Percentiles rank a stretch among this genome's conserved stretches.
Conservation (phyloP, 2,329 filamentous ascomycete genomes). For the Teratosphaeriaceae sp. region DNA sequence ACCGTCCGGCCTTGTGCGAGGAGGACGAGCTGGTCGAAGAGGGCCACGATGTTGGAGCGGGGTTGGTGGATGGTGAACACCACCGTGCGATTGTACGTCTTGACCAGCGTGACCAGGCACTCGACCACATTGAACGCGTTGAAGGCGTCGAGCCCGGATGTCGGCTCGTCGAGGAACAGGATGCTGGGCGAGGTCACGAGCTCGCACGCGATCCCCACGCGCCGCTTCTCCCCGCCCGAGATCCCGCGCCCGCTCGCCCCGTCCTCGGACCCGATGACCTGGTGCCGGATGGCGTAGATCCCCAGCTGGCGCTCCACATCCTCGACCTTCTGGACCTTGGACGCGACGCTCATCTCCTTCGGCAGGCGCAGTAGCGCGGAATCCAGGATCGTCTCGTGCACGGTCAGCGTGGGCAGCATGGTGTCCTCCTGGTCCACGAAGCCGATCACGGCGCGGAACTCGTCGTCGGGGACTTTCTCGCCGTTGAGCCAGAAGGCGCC, state of each 20-base stretch:
- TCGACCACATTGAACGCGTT: constrained; percentile 99
- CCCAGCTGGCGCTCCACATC: constrained; percentile 96
- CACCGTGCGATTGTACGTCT: constrained; percentile 93
- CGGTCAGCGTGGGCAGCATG: constrained; percentile 89
- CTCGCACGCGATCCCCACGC: constrained; percentile 95
- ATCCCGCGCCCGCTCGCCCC: constrained; percentile 90
- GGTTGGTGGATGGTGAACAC: constrained; percentile 99
- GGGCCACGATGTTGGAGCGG: constrained; percentile 92
- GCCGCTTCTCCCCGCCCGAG: constrained; percentile 91
- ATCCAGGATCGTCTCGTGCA: constrained; percentile 95
- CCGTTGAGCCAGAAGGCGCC: constrained; percentile 93
- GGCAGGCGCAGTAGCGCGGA: constrained; percentile 90
- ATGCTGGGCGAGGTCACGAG: constrained; percentile 96
- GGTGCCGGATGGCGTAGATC: constrained; percentile 89
- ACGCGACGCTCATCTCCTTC: constrained; percentile 74
- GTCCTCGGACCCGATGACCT: constrained; percentile 93
- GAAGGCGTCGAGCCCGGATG: constrained; percentile 89
- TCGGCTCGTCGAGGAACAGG: constrained; percentile 93
- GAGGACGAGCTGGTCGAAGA: constrained; percentile 91
- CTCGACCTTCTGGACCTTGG: constrained; percentile 86
- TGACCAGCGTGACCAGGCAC: constrained; percentile 87
- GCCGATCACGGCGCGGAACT: constrained; percentile 87
- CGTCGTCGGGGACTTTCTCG: constrained; percentile 73
- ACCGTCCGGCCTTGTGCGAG: constrained; percentile 84
- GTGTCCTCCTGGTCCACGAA: constrained; percentile 99